These are phyloP conservation scores for Dothiorella sarmentorum DNA, from an alignment of 2,329 filamentous ascomycete species.

Conservation along the genomic window DNA sequence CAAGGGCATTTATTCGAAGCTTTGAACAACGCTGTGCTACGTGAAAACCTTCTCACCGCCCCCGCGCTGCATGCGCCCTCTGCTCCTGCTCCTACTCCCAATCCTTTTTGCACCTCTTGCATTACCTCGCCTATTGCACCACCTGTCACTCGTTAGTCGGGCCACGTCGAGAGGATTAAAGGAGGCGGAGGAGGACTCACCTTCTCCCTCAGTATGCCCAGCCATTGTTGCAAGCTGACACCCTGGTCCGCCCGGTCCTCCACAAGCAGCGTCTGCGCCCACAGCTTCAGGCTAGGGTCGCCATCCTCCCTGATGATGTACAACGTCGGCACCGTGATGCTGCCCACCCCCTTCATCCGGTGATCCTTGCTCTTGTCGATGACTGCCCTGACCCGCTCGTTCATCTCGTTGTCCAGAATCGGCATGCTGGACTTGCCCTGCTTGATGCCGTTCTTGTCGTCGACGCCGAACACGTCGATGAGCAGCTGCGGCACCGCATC, in stretches of 20 bases:
- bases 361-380: constrained; percentile 90
- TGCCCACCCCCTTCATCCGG: constrained; percentile 80
- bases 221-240: constrained; percentile 88
- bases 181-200: constrained; percentile 49
- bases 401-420: constrained; percentile 92
- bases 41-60: constrained; percentile 4
- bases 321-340: constrained; percentile 86
- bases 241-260: constrained; percentile 94
- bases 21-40: constrained; percentile 19
- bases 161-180: constrained; percentile 18
- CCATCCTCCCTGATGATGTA: constrained; percentile 95
- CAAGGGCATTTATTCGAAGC: constrained; percentile 16
- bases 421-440: constrained; percentile 88
- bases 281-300: constrained; percentile 89
- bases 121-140: constrained; percentile 31
- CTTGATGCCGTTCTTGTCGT: constrained; percentile 78
- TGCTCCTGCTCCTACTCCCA: not conserved
- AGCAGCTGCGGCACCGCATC: constrained; percentile 89
- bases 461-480: constrained; percentile 82
- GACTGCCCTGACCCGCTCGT: constrained; percentile 85
- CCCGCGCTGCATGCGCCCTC: constrained; percentile 13
- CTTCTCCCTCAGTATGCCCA: constrained; percentile 91
- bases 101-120: constrained; percentile 3
- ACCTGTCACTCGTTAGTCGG: constrained; percentile 24
- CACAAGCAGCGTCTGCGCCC: constrained; percentile 93